Evolutionary conservation across 495 filamentous ascomycete genomes (phyloP).

Genomic region (Penicillium argentinense): DNA sequence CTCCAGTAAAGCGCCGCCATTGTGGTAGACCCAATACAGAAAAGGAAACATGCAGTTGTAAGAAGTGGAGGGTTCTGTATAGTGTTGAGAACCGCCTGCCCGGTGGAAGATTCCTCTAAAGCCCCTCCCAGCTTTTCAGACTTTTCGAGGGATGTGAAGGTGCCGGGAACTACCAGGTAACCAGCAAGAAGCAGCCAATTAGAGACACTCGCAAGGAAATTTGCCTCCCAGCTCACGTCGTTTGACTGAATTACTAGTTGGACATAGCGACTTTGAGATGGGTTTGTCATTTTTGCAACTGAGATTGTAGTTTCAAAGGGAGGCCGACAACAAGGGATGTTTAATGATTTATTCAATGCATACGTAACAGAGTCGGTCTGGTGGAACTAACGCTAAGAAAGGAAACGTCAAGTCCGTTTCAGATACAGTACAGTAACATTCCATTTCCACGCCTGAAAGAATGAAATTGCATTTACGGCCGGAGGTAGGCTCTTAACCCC

Average conservation of each 20-base stretch:
- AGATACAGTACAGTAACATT: no score
- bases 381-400: no score
- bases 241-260: slow-evolving; percentile 31
- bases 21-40: slow-evolving; percentile 7
- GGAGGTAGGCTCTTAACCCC: not conserved
- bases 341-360: no score
- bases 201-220: slow-evolving; percentile 27
- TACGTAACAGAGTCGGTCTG: no score
- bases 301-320: no score
- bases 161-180: slow-evolving; percentile 37
- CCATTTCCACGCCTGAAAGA: no score
- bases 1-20: slow-evolving; percentile 24
- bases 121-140: slow-evolving; percentile 10
- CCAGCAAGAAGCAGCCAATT: slow-evolving; percentile 37
- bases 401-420: no score
- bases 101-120: slow-evolving; percentile 6
- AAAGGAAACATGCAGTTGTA: slow-evolving; percentile 19
- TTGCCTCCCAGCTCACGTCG: slow-evolving; percentile 24
- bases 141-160: slow-evolving; percentile 33
- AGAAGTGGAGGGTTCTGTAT: slow-evolving; percentile 27
- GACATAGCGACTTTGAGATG: slow-evolving; percentile 25
- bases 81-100: slow-evolving; percentile 16
- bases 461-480: no score
- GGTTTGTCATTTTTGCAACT: no score
- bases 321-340: no score